These are phyloP conservation scores for Globisporangium rhizosaccharum DNA, from an alignment of 352 stramenopile species.

Conservation along the genomic window DNA sequence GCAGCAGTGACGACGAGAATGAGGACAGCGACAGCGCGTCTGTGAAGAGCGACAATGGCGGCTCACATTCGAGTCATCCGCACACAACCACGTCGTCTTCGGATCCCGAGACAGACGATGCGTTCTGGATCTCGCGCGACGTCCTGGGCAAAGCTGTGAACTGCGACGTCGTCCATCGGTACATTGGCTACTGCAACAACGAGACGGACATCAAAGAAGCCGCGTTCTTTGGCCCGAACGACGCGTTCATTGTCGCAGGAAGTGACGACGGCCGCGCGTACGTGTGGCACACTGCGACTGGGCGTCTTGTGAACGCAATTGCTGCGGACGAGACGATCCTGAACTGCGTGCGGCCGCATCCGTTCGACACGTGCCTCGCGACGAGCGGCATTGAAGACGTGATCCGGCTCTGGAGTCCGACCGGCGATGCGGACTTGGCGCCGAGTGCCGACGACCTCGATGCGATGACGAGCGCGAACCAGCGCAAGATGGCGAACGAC, in stretches of 20 bases:
- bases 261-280: constrained; percentile 84
- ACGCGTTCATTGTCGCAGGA: constrained; percentile 80
- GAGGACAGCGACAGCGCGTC: constrained; percentile 3
- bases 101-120: constrained; percentile 8
- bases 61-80: background rate
- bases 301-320: constrained; percentile 76
- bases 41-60: constrained; percentile 3
- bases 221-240: constrained; percentile 82
- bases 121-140: constrained; percentile 49
- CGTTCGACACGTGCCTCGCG: constrained; percentile 65
- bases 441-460: constrained; percentile 48
- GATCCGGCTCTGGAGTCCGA: constrained; percentile 74
- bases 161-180: constrained; percentile 62
- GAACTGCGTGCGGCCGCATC: constrained; percentile 87
- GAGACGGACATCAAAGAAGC: constrained; percentile 91
- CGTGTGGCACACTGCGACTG: constrained; percentile 82
- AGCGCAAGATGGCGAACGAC: constrained; percentile 57
- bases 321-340: constrained; percentile 82
- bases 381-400: constrained; percentile 84
- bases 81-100: background rate
- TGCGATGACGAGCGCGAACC: constrained; percentile 48
- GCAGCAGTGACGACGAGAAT: background rate
- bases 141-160: constrained; percentile 41
- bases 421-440: constrained; percentile 28
- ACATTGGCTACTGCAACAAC: constrained; percentile 85